These are phyloP conservation scores for Bipolaris gigantea DNA, from an alignment of 2,329 filamentous ascomycete genomes.

Conservation along the genomic window DNA sequence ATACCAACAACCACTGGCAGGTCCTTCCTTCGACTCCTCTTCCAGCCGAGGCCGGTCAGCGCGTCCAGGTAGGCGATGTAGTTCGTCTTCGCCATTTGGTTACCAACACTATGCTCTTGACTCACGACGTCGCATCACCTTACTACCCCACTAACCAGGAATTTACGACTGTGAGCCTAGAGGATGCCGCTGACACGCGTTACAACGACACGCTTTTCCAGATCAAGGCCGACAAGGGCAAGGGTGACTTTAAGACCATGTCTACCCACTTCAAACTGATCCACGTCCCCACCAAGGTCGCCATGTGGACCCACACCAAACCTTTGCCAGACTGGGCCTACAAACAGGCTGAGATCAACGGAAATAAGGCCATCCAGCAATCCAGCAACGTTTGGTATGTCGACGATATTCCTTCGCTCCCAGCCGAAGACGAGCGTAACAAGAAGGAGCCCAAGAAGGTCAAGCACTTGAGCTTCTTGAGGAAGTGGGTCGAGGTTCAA, in stretches of 20 bases:
- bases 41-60: slow-evolving; percentile 59
- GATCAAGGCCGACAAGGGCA: slow-evolving; percentile 82
- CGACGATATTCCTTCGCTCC: slow-evolving; percentile 83
- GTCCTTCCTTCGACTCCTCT: slow-evolving; percentile 67
- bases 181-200: slow-evolving; percentile 72
- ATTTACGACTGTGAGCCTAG: slow-evolving; percentile 79
- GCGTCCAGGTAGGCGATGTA: slow-evolving; percentile 80
- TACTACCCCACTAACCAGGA: slow-evolving; percentile 98
- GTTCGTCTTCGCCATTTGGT: slow-evolving; percentile 84
- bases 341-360: slow-evolving; percentile 98
- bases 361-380: slow-evolving; percentile 91
- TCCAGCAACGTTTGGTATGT: slow-evolving; percentile 94
- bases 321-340: slow-evolving; percentile 97
- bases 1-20: slow-evolving; percentile 99
- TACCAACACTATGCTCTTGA: slow-evolving; percentile 83
- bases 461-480: slow-evolving; percentile 83
- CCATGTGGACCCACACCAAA: slow-evolving; percentile 97
- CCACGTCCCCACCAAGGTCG: slow-evolving; percentile 91
- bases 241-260: slow-evolving; percentile 85
- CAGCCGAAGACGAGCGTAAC: slow-evolving; percentile 71
- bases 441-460: slow-evolving; percentile 75
- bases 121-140: slow-evolving; percentile 95
- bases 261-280: slow-evolving; percentile 94
- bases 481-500: slow-evolving; percentile 95
- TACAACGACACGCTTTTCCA: slow-evolving; percentile 92